These are phyloP conservation scores for Gomphus sp. DNA, from an alignment of 1,284 basidiomycete species.

Conservation along the genomic window DNA sequence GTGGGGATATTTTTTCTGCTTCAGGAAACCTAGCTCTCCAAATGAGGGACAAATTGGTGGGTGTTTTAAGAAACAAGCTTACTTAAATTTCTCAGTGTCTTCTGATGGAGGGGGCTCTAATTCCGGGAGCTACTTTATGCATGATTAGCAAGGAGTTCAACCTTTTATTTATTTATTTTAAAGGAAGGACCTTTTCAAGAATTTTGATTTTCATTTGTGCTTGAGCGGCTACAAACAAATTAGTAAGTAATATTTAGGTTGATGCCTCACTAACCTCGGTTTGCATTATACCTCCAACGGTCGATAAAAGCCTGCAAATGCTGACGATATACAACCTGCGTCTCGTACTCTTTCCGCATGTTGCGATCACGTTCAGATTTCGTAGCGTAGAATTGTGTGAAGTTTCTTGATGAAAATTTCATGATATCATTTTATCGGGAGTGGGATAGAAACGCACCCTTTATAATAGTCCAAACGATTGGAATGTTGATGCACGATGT, in stretches of 20 bases:
- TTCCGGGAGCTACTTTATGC: slow-evolving; percentile 62
- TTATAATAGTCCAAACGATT: slow-evolving; percentile 92
- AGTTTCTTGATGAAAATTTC: slow-evolving; percentile 66
- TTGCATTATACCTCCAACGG: slow-evolving; percentile 92
- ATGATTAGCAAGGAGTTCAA: not conserved
- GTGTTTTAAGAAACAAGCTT: slow-evolving; percentile 12
- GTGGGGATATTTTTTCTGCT: slow-evolving; percentile 93
- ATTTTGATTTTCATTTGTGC: slow-evolving; percentile 98
- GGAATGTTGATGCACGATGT: slow-evolving; percentile 96
- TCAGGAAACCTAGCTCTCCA: slow-evolving; percentile 64
- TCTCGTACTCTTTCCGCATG: slow-evolving; percentile 89
- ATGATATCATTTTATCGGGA: not conserved
- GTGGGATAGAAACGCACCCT: slow-evolving; percentile 37
- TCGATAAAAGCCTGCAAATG: slow-evolving; percentile 98
- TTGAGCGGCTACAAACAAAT: slow-evolving; percentile 55
- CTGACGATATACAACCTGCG: slow-evolving; percentile 90
- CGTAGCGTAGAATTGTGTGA: slow-evolving; percentile 98
- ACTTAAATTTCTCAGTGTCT: slow-evolving; percentile 87
- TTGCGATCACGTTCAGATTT: slow-evolving; percentile 92
- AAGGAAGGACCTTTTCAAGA: slow-evolving; percentile 68
- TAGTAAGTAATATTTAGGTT: not conserved
- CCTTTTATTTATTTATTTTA: not conserved
- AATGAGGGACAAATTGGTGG: slow-evolving; percentile 1
- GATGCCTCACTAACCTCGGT: slow-evolving; percentile 46
- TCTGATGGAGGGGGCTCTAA: slow-evolving; percentile 87